Evolutionary conservation across 768 basidiomycete genomes (phyloP), one percentile per base, ranked within the genome.

Genomic region (Agaricus sinodeliciosus): DNA sequence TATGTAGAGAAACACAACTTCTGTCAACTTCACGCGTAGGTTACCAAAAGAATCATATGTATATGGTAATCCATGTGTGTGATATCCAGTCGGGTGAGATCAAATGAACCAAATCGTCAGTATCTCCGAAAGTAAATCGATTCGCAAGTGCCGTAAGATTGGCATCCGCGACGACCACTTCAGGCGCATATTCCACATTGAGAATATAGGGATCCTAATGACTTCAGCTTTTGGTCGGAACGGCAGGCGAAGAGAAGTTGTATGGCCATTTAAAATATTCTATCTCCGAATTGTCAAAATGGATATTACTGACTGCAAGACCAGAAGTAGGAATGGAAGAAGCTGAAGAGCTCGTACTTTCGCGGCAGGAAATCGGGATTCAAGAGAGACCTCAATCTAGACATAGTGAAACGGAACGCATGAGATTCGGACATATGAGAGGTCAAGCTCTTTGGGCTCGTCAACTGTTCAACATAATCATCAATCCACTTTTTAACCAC

Each of bases 141-240:
- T 86, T 86, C 2, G 92, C 84, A 55, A 99, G 70, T 25, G 85
- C 75, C n/a, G 82, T 80, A 62, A 97, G 66, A 68, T 98, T 98
- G 25, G 96, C 94, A 61, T 96, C 93, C 2, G 92, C 95, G 42
- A 98, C 75, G 45, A 99, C 77, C 34, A 99, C 93, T 62, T 95
- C 91, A 19, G 84, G 80, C 8, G 84, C 85, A 64, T 93, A 86
- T 62, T 98, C 94, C 37, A 97, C 87, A 25, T 77, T 82, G 67
- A 96, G 97, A 27, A 86, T 80, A 72, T 69, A 48, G 85, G 87
- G 59, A 99, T 97, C 49, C 91, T 81, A 68, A 85, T 87, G 51
- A 94, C 96, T 66, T 99, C 95, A 40, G 75, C 72, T 60, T 88
- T 85, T 1, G 86, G 85, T 91, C 94, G 95, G 71, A 99, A 93